These are phyloP conservation scores for Castanea mollissima DNA, from an alignment of 306 rosid species.

Conservation along the genomic window DNA sequence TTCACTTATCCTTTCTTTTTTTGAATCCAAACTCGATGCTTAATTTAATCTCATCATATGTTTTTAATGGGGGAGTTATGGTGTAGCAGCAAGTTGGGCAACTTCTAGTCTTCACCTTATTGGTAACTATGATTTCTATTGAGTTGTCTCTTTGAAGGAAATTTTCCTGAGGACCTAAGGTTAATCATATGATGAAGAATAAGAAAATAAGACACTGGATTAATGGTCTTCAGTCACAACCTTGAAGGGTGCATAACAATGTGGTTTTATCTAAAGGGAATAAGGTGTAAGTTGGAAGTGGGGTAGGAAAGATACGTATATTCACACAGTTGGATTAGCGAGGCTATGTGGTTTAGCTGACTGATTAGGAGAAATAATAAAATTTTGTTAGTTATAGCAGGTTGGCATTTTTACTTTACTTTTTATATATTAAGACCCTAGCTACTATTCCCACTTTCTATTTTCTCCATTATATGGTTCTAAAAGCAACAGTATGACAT, in stretches of 20 bases:
- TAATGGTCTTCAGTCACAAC: not conserved
- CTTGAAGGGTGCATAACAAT: not conserved
- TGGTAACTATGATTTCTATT: too few species aligned
- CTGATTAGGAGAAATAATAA: slow-evolving; percentile 23
- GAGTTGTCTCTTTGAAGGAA: too few species aligned
- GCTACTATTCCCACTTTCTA: not conserved
- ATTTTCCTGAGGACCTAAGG: too few species aligned
- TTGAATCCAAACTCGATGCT: too few species aligned
- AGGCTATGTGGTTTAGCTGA: slow-evolving; percentile 49
- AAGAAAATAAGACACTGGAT: not conserved
- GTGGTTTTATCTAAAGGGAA: not conserved
- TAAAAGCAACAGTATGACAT: not conserved
- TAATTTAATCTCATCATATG: too few species aligned
- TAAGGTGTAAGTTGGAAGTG: not conserved
- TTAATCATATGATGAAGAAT: too few species aligned
- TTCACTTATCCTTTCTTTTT: too few species aligned
- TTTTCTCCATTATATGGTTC: not conserved
- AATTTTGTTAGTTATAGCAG: not conserved
- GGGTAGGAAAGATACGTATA: not conserved
- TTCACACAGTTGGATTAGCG: slow-evolving; percentile 40
- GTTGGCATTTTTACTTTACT: slow-evolving; percentile 6
- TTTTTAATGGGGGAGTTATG: too few species aligned
- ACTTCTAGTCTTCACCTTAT: too few species aligned
- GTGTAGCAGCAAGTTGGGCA: too few species aligned
- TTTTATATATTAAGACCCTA: not conserved